Percentiles rank a stretch among this genome's conserved stretches.
Evolutionary conservation across 2,329 filamentous ascomycete species (phyloP).

Genomic region (Cordyceps fumosorosea): DNA sequence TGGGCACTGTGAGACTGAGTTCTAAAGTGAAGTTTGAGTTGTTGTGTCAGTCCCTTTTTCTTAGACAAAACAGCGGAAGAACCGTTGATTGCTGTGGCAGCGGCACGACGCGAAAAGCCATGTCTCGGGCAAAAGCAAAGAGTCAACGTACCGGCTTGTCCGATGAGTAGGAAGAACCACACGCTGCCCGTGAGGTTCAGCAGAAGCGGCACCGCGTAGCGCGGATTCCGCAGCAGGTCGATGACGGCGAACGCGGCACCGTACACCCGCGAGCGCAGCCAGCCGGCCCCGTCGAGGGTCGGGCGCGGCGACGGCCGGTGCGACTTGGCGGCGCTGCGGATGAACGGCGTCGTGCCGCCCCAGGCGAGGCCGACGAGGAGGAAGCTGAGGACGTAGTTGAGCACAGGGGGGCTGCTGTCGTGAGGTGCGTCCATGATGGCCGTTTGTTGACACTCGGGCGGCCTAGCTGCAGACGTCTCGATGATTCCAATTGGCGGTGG

Average conservation of each 20-base stretch:
- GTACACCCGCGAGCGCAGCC: slow-evolving; percentile 55
- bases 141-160: slow-evolving; percentile 66
- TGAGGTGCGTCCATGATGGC: not conserved
- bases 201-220: slow-evolving; percentile 77
- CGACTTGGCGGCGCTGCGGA: slow-evolving; percentile 73
- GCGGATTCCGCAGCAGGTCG: slow-evolving; percentile 73
- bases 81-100: not conserved
- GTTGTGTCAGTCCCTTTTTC: not conserved
- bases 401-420: slow-evolving; percentile 39
- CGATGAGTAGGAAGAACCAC: slow-evolving; percentile 95
- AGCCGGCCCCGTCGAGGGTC: slow-evolving; percentile 47
- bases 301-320: slow-evolving; percentile 60
- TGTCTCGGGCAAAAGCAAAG: slow-evolving; percentile 1
- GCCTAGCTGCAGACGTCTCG: no score
- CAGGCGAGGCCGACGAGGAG: slow-evolving; percentile 86
- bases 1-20: slow-evolving; percentile 85
- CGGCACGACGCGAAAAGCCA: not conserved
- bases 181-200: slow-evolving; percentile 88
- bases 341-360: slow-evolving; percentile 90
- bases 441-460: no score
- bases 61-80: no score
- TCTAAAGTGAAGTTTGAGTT: slow-evolving; percentile 43
- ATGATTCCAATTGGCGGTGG: no score
- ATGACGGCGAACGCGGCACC: slow-evolving; percentile 66
- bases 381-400: slow-evolving; percentile 86